Percentiles rank a stretch among this genome's conserved stretches.
Conservation (phyloP, 805 yeast species). For the Diddensiella transvaalensis region DNA sequence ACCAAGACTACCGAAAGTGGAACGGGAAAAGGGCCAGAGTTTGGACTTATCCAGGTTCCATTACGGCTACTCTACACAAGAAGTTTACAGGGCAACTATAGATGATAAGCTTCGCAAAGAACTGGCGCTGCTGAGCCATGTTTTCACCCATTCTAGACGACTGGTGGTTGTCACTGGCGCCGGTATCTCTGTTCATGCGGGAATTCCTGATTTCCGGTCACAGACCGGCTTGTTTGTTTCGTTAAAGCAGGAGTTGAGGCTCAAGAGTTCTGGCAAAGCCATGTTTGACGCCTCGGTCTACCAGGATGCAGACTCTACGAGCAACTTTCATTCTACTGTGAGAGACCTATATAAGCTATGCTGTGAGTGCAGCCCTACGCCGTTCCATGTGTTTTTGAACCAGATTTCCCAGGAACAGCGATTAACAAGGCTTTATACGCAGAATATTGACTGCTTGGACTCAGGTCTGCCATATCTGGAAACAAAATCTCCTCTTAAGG, state of each 20-base stretch:
- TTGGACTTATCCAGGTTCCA: slow-evolving; percentile 10
- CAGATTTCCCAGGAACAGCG: slow-evolving; percentile 58
- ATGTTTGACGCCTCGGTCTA: slow-evolving; percentile 79
- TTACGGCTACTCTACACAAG: not conserved
- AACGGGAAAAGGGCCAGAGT: slow-evolving; percentile 5
- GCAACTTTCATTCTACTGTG: slow-evolving; percentile 71
- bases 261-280: slow-evolving; percentile 54
- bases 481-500: slow-evolving; percentile 48
- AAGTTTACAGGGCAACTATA: slow-evolving; percentile 4
- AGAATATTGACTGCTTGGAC: slow-evolving; percentile 83
- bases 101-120: slow-evolving; percentile 19
- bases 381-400: slow-evolving; percentile 66
- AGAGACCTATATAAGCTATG: slow-evolving; percentile 57
- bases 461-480: slow-evolving; percentile 47
- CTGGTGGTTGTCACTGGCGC: slow-evolving; percentile 79
- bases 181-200: slow-evolving; percentile 86
- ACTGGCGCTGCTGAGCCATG: slow-evolving; percentile 48
- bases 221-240: slow-evolving; percentile 65
- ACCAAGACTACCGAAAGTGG: slow-evolving; percentile 18
- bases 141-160: slow-evolving; percentile 51
- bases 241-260: slow-evolving; percentile 34
- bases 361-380: slow-evolving; percentile 58
- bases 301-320: slow-evolving; percentile 55
- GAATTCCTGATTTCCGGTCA: slow-evolving; percentile 85
- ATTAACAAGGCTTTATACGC: slow-evolving; percentile 74